Percentiles rank a stretch among this genome's conserved stretches.
phyloP scores from a whole-genome alignment of 2,329 filamentous ascomycete genomes.

The Helicocarpus griseus region DNA sequence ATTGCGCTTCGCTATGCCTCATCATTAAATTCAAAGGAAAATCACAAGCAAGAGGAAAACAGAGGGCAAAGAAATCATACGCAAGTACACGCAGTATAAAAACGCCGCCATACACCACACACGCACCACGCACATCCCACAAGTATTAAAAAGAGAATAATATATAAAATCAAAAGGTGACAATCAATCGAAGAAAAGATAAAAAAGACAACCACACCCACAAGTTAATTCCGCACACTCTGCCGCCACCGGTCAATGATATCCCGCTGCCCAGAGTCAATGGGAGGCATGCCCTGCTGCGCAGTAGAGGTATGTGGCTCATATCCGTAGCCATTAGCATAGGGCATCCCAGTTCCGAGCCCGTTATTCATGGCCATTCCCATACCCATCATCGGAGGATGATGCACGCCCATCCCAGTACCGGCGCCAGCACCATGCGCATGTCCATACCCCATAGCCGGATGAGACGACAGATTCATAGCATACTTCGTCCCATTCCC shows the following conservation, averaged over 20 bases:
- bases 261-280: slow-evolving; percentile 44
- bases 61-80: background rate
- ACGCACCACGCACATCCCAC: too few relatives aligned
- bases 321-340: background rate
- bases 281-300: slow-evolving; percentile 14
- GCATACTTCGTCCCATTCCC: background rate
- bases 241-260: slow-evolving; percentile 53
- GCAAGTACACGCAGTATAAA: too few relatives aligned
- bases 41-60: background rate
- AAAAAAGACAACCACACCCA: background rate
- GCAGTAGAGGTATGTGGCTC: background rate
- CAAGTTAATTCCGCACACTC: slow-evolving; percentile 19
- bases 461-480: slow-evolving; percentile 1
- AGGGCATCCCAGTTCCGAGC: slow-evolving; percentile 2
- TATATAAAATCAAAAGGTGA: background rate
- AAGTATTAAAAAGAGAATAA: background rate
- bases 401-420: background rate
- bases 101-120: too few relatives aligned
- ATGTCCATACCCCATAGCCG: background rate
- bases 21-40: background rate
- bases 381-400: background rate
- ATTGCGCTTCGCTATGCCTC: background rate
- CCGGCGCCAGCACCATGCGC: background rate
- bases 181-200: background rate
- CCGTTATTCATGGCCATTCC: slow-evolving; percentile 16